Conservation (phyloP, 2,329 filamentous ascomycete genomes). For the Penicillium sp. region DNA sequence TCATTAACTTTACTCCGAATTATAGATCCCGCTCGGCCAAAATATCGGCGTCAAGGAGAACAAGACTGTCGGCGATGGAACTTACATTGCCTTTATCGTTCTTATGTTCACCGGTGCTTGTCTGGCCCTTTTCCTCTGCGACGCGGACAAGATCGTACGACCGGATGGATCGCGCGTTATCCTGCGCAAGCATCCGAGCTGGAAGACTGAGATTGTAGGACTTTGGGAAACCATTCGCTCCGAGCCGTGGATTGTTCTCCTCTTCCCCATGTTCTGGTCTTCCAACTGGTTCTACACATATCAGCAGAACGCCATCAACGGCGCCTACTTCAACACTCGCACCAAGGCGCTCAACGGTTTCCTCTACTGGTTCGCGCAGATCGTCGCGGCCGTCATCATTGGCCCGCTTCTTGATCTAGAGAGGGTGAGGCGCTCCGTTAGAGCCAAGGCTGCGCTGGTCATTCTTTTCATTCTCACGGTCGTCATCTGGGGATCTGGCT, state of each 20-base stretch:
- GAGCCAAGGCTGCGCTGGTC: slow-evolving; percentile 64
- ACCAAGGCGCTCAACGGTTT: slow-evolving; percentile 72
- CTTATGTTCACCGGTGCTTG: slow-evolving; percentile 72
- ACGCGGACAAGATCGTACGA: slow-evolving; percentile 71
- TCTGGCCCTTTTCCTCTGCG: slow-evolving; percentile 69
- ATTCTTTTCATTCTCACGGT: slow-evolving; percentile 70
- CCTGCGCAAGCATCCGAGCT: slow-evolving; percentile 84
- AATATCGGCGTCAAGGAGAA: slow-evolving; percentile 42
- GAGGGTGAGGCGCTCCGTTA: slow-evolving; percentile 61
- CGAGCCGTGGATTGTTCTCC: slow-evolving; percentile 71
- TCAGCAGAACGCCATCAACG: slow-evolving; percentile 73
- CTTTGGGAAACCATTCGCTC: slow-evolving; percentile 69
- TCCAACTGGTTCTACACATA: slow-evolving; percentile 80
- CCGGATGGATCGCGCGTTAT: slow-evolving; percentile 76
- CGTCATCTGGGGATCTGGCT: slow-evolving; percentile 78
- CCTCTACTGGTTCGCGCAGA: slow-evolving; percentile 76
- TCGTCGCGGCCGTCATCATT: slow-evolving; percentile 70
- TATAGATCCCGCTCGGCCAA: slow-evolving; percentile 43
- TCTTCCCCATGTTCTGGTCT: slow-evolving; percentile 80
- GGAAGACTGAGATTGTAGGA: slow-evolving; percentile 74
- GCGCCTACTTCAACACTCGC: slow-evolving; percentile 69
- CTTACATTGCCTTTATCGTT: slow-evolving; percentile 80
- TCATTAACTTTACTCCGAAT: too few species aligned
- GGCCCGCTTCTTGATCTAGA: slow-evolving; percentile 69
- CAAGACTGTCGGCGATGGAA: slow-evolving; percentile 62